Conservation (phyloP, 1,139 yeast species). For the Geotrichum citri-aurantii region DNA sequence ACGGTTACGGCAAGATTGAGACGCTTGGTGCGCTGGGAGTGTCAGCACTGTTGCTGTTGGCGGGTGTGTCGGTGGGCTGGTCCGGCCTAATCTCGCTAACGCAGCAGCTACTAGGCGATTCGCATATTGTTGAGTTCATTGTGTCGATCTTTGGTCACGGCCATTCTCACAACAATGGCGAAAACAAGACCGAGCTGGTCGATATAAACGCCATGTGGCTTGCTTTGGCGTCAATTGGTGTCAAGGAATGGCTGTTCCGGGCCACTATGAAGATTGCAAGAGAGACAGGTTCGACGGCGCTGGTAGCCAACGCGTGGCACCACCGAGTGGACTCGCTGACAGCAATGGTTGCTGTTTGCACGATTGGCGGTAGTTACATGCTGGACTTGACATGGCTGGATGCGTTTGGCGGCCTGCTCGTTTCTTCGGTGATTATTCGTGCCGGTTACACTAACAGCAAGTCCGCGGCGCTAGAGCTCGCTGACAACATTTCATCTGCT, state of each 20-base stretch:
- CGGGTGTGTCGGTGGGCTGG: constrained; percentile 92
- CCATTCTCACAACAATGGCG: constrained; percentile 42
- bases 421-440: constrained; percentile 69
- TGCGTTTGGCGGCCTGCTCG: constrained; percentile 84
- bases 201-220: constrained; percentile 94
- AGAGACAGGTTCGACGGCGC: constrained; percentile 73
- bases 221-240: constrained; percentile 78
- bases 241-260: constrained; percentile 81
- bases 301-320: constrained; percentile 98
- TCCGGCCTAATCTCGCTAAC: constrained; percentile 65
- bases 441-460: constrained; percentile 79
- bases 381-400: constrained; percentile 79
- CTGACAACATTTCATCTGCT: constrained; percentile 45
- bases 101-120: constrained; percentile 37
- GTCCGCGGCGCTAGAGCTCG: constrained; percentile 65
- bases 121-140: constrained; percentile 42
- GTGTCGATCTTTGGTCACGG: constrained; percentile 38
- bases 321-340: constrained; percentile 95
- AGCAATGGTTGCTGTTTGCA: constrained; percentile 80
- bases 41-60: constrained; percentile 71
- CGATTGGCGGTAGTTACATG: constrained; percentile 80
- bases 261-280: constrained; percentile 77
- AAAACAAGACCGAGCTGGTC: constrained; percentile 42
- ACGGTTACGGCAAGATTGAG: constrained; percentile 91
- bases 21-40: constrained; percentile 88